Evolutionary conservation across 2,329 filamentous ascomycete species (phyloP).

Genomic region (Talaromyces amestolkiae): DNA sequence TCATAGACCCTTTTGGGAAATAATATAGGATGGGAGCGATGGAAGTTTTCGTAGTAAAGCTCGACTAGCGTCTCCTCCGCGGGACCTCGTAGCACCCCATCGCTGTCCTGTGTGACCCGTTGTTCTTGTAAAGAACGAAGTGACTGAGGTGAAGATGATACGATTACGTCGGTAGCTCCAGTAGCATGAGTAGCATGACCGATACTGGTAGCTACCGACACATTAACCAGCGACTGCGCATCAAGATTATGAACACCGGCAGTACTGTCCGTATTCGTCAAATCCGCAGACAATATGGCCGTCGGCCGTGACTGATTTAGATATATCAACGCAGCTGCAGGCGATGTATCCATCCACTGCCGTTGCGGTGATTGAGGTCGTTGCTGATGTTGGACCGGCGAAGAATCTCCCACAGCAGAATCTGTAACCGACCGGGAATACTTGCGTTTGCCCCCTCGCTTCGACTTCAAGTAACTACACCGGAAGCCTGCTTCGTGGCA

Average conservation of each 20-base stretch:
- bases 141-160: conserved; percentile 7
- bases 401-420: not conserved
- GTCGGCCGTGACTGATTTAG: not conserved
- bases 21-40: conserved; percentile 15
- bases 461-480: conserved; percentile 15
- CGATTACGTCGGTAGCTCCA: not conserved
- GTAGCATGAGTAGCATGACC: not conserved
- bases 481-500: conserved; percentile 5
- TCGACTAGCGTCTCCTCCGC: conserved; percentile 12
- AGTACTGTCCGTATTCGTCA: not conserved
- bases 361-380: not conserved
- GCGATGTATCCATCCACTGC: conserved; percentile 1
- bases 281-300: not conserved
- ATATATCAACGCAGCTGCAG: conserved; percentile 12
- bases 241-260: not conserved
- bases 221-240: not conserved
- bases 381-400: not conserved
- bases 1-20: conserved; percentile 15
- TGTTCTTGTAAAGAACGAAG: conserved; percentile 4
- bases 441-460: conserved; percentile 16
- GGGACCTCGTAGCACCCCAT: not conserved
- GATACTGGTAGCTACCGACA: not conserved
- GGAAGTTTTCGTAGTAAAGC: conserved; percentile 19
- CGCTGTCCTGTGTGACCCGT: not conserved
- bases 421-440: not conserved